These are phyloP conservation scores for Linanthus parryae DNA, from an alignment of 148 eudicot genomes.

Conservation along the genomic window DNA sequence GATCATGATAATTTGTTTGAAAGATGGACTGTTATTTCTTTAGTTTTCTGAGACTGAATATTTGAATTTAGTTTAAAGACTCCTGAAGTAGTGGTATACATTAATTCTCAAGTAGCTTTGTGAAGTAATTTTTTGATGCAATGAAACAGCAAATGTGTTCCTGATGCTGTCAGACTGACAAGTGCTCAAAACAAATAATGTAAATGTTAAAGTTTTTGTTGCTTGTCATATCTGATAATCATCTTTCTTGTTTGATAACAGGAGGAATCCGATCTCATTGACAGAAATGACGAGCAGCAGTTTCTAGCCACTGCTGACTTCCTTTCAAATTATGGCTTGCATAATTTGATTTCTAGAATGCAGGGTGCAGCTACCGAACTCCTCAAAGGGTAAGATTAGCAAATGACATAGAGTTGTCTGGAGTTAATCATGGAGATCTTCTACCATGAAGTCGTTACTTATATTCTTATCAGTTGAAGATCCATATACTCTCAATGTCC, in stretches of 20 bases:
- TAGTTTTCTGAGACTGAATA: neutral
- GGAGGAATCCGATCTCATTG: constrained; percentile 78
- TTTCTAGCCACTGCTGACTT: constrained; percentile 77
- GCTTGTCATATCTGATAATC: too few relatives aligned
- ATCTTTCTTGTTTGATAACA: too few relatives aligned
- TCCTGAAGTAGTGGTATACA: neutral
- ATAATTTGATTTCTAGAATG: constrained; percentile 45
- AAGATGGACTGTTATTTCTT: too few relatives aligned
- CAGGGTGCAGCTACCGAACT: constrained; percentile 72
- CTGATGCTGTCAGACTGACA: too few relatives aligned
- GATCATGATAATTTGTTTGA: too few relatives aligned
- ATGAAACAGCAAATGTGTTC: too few relatives aligned
- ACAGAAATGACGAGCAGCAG: constrained; percentile 65
- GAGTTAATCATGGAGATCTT: neutral
- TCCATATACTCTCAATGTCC: too few relatives aligned
- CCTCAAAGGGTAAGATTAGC: constrained; percentile 49
- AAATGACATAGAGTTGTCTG: neutral
- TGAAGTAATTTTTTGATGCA: too few relatives aligned
- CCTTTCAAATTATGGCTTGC: constrained; percentile 58
- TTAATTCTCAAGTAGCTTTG: neutral
- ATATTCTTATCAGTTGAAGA: too few relatives aligned
- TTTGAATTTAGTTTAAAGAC: neutral
- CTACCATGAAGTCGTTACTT: too few relatives aligned
- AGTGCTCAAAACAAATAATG: too few relatives aligned
- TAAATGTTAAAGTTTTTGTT: too few relatives aligned